These are phyloP conservation scores for Botrytis cinerea DNA, from an alignment of 2,329 filamentous ascomycete species.

Conservation along the genomic window DNA sequence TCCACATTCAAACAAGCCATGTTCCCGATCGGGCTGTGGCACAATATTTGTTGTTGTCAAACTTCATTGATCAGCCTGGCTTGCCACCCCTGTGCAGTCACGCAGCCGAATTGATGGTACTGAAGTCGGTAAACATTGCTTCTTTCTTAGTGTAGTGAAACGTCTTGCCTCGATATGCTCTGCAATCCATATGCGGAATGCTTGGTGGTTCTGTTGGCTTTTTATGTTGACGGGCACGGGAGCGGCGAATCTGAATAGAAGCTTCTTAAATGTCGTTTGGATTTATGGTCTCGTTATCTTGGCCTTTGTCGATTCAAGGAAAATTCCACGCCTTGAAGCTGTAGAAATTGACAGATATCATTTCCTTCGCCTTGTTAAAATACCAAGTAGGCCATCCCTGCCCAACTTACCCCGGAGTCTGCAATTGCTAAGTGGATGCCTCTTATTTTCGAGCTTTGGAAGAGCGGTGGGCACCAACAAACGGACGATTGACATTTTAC, in stretches of 20 bases:
- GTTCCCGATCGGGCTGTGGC: constrained; percentile 38
- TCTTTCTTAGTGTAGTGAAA: constrained; percentile 36
- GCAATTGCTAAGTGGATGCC: constrained; percentile 37
- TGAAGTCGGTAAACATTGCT: constrained; percentile 34
- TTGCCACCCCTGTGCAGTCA: constrained; percentile 35
- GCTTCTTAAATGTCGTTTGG: constrained; percentile 36
- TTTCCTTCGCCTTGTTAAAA: constrained; percentile 25
- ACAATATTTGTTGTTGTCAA: constrained; percentile 40
- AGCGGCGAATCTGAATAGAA: constrained; percentile 39
- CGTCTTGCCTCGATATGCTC: constrained; percentile 39
- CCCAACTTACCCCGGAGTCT: constrained; percentile 30
- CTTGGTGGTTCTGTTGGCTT: constrained; percentile 35
- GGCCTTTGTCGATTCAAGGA: constrained; percentile 28
- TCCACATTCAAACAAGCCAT: constrained; percentile 41
- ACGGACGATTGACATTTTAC: constrained; percentile 45
- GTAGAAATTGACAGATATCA: constrained; percentile 28
- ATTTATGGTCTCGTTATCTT: constrained; percentile 31
- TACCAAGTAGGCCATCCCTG: constrained; percentile 23
- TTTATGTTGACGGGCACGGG: constrained; percentile 37
- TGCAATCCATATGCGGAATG: constrained; percentile 35
- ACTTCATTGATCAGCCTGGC: constrained; percentile 36
- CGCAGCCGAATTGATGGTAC: constrained; percentile 33
- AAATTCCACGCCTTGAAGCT: constrained; percentile 20
- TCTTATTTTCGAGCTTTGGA: constrained; percentile 47
- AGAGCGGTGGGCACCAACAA: constrained; percentile 53